Evolutionary conservation across 805 yeast species (phyloP).

Genomic region (Ogataea zsoltii): DNA sequence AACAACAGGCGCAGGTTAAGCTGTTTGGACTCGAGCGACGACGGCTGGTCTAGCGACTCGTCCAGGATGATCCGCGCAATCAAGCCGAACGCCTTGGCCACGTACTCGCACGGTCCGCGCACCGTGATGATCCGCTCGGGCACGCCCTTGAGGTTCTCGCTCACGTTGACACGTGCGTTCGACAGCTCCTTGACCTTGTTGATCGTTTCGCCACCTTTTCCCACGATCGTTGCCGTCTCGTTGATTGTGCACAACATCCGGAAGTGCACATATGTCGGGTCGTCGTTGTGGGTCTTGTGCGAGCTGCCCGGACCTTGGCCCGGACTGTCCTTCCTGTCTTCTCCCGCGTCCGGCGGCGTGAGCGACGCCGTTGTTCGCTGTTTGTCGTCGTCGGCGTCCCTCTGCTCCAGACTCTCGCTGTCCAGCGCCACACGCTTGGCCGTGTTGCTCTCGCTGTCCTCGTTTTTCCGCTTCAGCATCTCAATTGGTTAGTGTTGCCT

Average conservation of each 20-base stretch:
- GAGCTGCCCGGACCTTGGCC: conserved; percentile 22
- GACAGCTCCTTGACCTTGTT: conserved; percentile 63
- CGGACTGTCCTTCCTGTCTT: conserved; percentile 6
- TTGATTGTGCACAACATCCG: conserved; percentile 75
- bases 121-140: conserved; percentile 76
- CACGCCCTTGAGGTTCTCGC: conserved; percentile 69
- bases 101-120: conserved; percentile 73
- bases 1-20: conserved; percentile 62
- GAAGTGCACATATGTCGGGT: conserved; percentile 63
- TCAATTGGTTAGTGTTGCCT: conserved; percentile 1
- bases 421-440: conserved; percentile 73
- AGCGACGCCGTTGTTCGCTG: conserved; percentile 44
- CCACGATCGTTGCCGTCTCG: conserved; percentile 75
- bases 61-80: conserved; percentile 65
- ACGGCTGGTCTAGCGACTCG: conserved; percentile 66
- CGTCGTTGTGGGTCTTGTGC: conserved; percentile 37
- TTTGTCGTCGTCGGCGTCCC: conserved; percentile 43
- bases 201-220: conserved; percentile 78
- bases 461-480: conserved; percentile 67
- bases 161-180: conserved; percentile 64
- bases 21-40: conserved; percentile 53
- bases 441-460: conserved; percentile 56
- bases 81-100: conserved; percentile 79
- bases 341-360: conserved; percentile 1
- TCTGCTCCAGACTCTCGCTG: conserved; percentile 51